Percentiles rank a stretch among this genome's conserved stretches.
Conservation (phyloP, 345 rosid genomes). For the Eucalyptus cloeziana region DNA sequence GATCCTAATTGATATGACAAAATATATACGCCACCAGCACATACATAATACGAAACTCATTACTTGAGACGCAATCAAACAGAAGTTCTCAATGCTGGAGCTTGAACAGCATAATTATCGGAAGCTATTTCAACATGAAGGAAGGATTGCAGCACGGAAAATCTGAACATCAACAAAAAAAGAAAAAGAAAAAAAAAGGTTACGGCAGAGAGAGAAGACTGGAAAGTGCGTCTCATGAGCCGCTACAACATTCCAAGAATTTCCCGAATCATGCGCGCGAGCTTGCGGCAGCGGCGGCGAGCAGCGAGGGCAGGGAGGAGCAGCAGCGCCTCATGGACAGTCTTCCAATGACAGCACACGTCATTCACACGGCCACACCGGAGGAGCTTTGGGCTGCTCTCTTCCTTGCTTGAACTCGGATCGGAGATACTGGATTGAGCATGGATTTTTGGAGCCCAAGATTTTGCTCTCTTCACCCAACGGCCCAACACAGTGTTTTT, state of each 20-base stretch:
- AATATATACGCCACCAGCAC: neutral
- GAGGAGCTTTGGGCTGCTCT: neutral
- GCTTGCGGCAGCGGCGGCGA: neutral
- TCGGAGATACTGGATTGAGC: neutral
- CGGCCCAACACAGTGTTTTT: neutral
- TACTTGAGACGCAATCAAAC: neutral
- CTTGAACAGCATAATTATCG: neutral
- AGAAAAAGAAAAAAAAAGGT: too few relatives aligned
- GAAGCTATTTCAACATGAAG: neutral
- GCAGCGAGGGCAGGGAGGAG: neutral
- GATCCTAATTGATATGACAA: neutral
- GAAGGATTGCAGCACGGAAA: neutral
- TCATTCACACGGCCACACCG: accelerated
- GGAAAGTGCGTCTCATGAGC: neutral
- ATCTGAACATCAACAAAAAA: neutral
- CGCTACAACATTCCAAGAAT: neutral
- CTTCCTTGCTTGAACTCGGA: neutral
- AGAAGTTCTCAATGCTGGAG: neutral
- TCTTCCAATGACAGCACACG: neutral
- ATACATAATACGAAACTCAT: neutral
- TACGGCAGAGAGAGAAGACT: neutral
- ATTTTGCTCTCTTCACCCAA: neutral
- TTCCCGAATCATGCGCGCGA: neutral
- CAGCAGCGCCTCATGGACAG: neutral
- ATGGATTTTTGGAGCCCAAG: neutral